phyloP scores from a whole-genome alignment of 106 monocot genomes.

The Alisma plantagoaquatica region DNA sequence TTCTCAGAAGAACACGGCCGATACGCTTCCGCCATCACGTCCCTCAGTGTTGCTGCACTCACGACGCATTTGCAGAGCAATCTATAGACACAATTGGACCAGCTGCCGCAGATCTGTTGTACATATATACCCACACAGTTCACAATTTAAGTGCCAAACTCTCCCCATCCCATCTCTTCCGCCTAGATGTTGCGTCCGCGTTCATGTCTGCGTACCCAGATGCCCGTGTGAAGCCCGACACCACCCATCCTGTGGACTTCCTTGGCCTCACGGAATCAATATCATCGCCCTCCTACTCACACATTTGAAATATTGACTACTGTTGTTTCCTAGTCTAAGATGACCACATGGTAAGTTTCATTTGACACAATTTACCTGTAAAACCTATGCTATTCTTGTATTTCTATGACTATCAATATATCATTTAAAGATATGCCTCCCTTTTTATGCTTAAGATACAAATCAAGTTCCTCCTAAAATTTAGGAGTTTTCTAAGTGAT shows the following conservation, averaged over 20 bases:
- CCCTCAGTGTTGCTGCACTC: neutral
- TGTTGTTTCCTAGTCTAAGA: no score
- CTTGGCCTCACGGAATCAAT: slow-evolving; percentile 22
- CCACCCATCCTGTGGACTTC: slow-evolving; percentile 45
- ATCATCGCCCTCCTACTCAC: no score
- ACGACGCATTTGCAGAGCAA: no score
- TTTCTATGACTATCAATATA: no score
- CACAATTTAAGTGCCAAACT: slow-evolving; percentile 38
- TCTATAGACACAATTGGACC: neutral
- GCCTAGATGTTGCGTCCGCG: slow-evolving; percentile 19
- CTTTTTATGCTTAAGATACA: no score
- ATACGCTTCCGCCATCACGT: slow-evolving; percentile 27
- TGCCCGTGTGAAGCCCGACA: slow-evolving; percentile 20
- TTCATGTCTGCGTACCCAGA: slow-evolving; percentile 29
- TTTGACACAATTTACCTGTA: no score
- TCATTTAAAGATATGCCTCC: no score
- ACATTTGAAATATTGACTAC: no score
- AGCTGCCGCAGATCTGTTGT: slow-evolving; percentile 15
- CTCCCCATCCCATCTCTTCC: slow-evolving; percentile 20
- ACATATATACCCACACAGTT: slow-evolving; percentile 32
- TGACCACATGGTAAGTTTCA: no score
- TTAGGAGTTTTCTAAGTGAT: no score
- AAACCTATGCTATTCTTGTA: no score
- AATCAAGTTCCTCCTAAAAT: no score
- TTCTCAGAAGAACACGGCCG: slow-evolving; percentile 35